Base-by-base conservation (phyloP, 1,284 basidiomycete species). In the Rhodotorula sp. region DNA sequence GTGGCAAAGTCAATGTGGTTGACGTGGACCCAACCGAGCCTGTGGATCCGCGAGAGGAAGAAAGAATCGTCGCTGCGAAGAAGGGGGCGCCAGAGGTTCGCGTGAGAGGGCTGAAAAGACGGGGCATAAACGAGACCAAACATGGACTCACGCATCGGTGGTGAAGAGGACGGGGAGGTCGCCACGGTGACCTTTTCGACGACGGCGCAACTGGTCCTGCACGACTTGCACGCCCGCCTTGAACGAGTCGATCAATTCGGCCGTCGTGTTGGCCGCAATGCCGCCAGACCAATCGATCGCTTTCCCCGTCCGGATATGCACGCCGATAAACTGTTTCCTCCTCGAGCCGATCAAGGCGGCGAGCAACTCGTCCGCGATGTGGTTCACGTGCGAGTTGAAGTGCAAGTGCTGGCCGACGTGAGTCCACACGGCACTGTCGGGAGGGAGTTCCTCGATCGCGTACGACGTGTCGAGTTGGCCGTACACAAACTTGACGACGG, bases 381-480 rank as follows among this genome's bases (percentile, higher is more conserved):
- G 72, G 59, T 71, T 70, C 63, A 74, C 67, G 57, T 71, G 68
- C 20, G 59, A 31, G 62, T 69, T 74, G 70, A 74, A 76, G 15
- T 57, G 49, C 23, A 76, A 61, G 65, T 70, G 61, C 18, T 26
- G 31, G 6, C 74, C 74, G 34, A 74, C 74, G 29, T 64, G 20
- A 23, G n/a, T 26, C 74, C 74, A 76, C 26, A 76, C 72, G 23
- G 72, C 72, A 14, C 73, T 70, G 31, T 73, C 67, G 56, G 72
- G 74, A 1, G 67, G 59, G 4, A 76, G 46, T 59, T 76, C 74
- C 62, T 76, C 69, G 62, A 76, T 68, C 21, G 72, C 21, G 72
- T 71, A 73, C 21, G 61, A 57, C 52, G 67, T 61, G 64, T 76
- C 74, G 47, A 69, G 64, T 10, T 62, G 29, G 14, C 72, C 72